Conservation (phyloP, 1,284 basidiomycete species). For the Clitocybe nebularis region DNA sequence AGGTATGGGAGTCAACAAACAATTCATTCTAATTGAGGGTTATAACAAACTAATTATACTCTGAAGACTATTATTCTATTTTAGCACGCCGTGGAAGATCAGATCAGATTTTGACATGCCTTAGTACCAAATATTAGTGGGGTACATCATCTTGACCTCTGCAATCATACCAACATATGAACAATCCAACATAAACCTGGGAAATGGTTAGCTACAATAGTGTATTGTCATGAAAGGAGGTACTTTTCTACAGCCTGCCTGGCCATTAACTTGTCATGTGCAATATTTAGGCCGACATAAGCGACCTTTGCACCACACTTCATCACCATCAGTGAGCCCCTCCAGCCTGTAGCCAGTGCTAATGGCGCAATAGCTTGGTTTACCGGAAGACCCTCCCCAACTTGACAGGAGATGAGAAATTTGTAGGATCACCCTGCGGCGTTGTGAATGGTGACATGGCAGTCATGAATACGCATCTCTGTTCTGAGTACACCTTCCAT, state of each 20-base stretch:
- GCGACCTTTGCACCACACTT: background rate
- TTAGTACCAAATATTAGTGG: background rate
- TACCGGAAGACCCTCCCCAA: constrained; percentile 1
- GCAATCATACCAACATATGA: background rate
- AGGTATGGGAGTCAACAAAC: background rate
- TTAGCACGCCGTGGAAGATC: too few species aligned
- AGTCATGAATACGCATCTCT: constrained; percentile 1
- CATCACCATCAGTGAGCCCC: constrained; percentile 5
- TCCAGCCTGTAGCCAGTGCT: background rate
- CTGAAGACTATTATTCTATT: too few species aligned
- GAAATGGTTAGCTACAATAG: background rate
- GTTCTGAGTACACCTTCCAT: constrained; percentile 1
- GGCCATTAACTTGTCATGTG: constrained; percentile 1
- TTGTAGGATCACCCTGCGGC: background rate
- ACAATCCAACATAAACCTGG: constrained; percentile 1
- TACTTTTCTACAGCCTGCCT: constrained; percentile 1
- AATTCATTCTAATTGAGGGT: constrained; percentile 1
- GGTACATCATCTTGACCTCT: constrained; percentile 3
- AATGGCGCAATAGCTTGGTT: constrained; percentile 2
- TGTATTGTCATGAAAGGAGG: background rate
- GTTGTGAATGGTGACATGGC: background rate
- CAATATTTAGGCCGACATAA: constrained; percentile 2
- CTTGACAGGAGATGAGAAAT: constrained; percentile 4
- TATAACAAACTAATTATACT: too few species aligned
- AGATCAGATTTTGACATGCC: background rate